Percentiles rank a stretch among this genome's conserved stretches.
phyloP scores from a whole-genome alignment of 352 stramenopile genomes.

The Phytophthora multivora region DNA sequence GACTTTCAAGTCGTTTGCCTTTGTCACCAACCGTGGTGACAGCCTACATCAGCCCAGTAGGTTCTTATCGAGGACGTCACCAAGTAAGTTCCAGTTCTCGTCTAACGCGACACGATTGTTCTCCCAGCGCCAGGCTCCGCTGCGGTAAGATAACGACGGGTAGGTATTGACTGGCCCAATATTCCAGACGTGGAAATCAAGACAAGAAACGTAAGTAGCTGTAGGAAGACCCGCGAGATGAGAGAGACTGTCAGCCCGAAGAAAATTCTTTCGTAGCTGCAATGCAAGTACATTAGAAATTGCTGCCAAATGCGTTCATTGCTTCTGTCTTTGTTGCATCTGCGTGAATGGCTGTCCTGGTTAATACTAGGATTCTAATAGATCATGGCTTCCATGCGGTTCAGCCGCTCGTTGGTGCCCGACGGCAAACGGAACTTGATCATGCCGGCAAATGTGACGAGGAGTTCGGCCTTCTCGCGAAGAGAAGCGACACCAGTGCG shows the following conservation, averaged over 20 bases:
- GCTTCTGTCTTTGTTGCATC: background rate
- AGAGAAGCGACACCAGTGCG: conserved; percentile 53
- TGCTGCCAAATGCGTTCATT: conserved; percentile 23
- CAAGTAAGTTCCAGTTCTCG: conserved; percentile 60
- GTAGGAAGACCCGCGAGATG: conserved; percentile 17
- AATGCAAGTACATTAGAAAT: conserved; percentile 29
- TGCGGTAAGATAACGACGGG: conserved; percentile 34
- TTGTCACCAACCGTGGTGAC: conserved; percentile 23
- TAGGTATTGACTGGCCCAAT: background rate
- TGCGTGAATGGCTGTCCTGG: background rate
- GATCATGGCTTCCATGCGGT: conserved; percentile 90
- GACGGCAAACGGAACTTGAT: conserved; percentile 87
- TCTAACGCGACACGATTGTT: conserved; percentile 48
- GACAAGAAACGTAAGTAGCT: conserved; percentile 12
- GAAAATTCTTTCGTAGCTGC: conserved; percentile 10
- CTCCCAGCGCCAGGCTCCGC: conserved; percentile 46
- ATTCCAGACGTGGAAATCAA: conserved; percentile 7
- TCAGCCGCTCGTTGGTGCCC: conserved; percentile 83
- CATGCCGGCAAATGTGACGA: conserved; percentile 89
- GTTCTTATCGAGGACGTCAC: conserved; percentile 39
- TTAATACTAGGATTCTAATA: conserved; percentile 47
- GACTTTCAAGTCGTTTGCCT: conserved; percentile 18
- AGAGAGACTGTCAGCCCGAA: conserved; percentile 35
- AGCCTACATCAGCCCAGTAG: conserved; percentile 7
- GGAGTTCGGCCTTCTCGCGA: conserved; percentile 76